Evolutionary conservation across 768 basidiomycete genomes (phyloP), one percentile per base, ranked within the genome.

Genomic region (Xerocomellus chrysenteron): DNA sequence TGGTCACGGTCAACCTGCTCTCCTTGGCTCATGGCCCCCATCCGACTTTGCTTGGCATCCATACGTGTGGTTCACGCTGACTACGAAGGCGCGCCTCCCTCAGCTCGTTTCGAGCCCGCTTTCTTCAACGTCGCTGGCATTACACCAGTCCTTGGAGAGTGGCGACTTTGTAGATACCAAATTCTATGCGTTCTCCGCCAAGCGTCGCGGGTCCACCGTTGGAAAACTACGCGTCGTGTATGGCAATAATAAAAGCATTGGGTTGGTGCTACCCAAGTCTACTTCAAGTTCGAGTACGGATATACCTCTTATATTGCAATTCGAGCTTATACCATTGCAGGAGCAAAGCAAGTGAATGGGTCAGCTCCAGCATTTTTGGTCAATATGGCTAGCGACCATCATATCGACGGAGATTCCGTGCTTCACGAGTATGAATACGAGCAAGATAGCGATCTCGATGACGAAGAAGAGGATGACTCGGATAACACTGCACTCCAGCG

Each of bases 371-470:
- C 49, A 8, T 68, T 69, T 47, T 19, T 68, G 39, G 56, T 61
- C 50, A 61, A 56, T 17, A 60, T 68, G 68, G 58, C 65, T 8
- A 12, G 56, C 44, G 67, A 68, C 26, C 36, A 50, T 6, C 62
- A 67, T 2, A 54, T 68, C 48, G 47, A 43, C 21, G 37, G 13
- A 9, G 47, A 69, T 21, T 52, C 67, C 8, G 24, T 69, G 0
- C 65, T 68, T 21, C 68, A 68, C 40, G 60, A 68, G 3, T 70
- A 70, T 9, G 62, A 61, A 13, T 70, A 70, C 10, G 62, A 72
- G 19, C 57, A 52, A 28, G 69, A 70, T 33, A 72, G 70, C 44
- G 68, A 70, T 44, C 66, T 70, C 24, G 70, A 72, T 3, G 68
- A 65, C 11, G 67, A 70, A 13, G 60, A 60, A 4, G 55, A 52